These are phyloP conservation scores for Mortierella sp. DNA, from an alignment of 371 early-diverging fungal genomes.

Conservation along the genomic window DNA sequence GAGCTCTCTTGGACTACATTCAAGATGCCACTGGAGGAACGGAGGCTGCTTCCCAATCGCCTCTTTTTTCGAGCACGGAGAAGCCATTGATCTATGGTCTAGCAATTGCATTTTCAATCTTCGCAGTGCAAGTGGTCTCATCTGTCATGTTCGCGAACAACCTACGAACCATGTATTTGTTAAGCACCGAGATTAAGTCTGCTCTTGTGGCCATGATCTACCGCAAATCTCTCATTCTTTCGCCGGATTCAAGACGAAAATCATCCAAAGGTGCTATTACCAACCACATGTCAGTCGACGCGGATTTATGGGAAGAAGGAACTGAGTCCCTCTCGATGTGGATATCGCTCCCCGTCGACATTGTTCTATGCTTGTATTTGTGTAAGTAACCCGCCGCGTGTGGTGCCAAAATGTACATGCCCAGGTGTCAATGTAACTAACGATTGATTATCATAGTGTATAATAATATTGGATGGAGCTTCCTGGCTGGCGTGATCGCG, in stretches of 20 bases:
- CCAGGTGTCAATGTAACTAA: not conserved
- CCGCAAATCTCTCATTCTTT: constrained; percentile 85
- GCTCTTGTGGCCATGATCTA: constrained; percentile 90
- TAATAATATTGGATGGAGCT: constrained; percentile 70
- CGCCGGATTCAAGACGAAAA: constrained; percentile 60
- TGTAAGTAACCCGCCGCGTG: constrained; percentile 23
- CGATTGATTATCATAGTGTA: constrained; percentile 55
- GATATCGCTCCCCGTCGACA: constrained; percentile 85
- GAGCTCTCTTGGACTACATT: constrained; percentile 30
- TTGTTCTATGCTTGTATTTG: constrained; percentile 79
- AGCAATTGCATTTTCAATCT: constrained; percentile 69
- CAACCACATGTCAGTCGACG: constrained; percentile 85
- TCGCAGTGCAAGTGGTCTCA: constrained; percentile 71
- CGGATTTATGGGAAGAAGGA: constrained; percentile 59
- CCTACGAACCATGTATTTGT: constrained; percentile 21
- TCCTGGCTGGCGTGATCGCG: constrained; percentile 73
- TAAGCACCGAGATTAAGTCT: constrained; percentile 64
- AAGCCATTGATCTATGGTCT: constrained; percentile 28
- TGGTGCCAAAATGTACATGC: not conserved
- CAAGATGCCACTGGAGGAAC: not conserved
- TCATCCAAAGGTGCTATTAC: constrained; percentile 74
- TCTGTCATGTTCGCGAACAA: constrained; percentile 65
- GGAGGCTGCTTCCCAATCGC: not conserved
- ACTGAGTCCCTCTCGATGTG: constrained; percentile 59
- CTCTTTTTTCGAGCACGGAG: not conserved